Conservation (phyloP, 164 flowering plant species). For the Warburgia ugandensis region DNA sequence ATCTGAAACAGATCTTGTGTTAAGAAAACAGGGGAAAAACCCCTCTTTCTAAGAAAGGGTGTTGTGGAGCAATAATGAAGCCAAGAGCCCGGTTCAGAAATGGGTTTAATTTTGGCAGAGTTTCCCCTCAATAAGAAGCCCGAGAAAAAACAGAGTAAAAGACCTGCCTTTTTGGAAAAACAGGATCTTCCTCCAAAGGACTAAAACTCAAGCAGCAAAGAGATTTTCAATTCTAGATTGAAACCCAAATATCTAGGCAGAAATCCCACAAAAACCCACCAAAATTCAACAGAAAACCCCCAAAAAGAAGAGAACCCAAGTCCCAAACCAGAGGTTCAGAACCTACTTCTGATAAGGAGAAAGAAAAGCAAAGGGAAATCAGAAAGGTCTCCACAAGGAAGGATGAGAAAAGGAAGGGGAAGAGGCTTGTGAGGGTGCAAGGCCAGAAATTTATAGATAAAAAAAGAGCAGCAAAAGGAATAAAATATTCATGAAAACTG, state of each 20-base stretch:
- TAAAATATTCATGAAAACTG: slow-evolving; percentile 6
- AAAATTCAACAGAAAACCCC: not conserved
- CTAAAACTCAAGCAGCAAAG: not conserved
- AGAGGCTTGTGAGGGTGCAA: slow-evolving; percentile 30
- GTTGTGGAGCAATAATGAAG: slow-evolving; percentile 1
- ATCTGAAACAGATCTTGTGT: not conserved
- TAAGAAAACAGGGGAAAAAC: slow-evolving; percentile 1
- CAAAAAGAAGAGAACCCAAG: slow-evolving; percentile 9
- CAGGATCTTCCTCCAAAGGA: not conserved
- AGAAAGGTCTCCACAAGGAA: not conserved
- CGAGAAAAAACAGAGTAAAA: no score
- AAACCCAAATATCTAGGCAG: slow-evolving; percentile 5
- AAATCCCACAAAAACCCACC: slow-evolving; percentile 6
- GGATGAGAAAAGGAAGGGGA: slow-evolving; percentile 16
- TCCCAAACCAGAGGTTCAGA: slow-evolving; percentile 4
- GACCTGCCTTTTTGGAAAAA: not conserved
- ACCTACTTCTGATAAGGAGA: not conserved
- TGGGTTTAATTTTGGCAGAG: no score
- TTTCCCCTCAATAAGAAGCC: no score
- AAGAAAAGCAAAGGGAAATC: slow-evolving; percentile 11
- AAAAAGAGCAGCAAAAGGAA: slow-evolving; percentile 4
- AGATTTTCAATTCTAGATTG: slow-evolving; percentile 9
- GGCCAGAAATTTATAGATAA: slow-evolving; percentile 41
- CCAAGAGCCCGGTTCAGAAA: not conserved
- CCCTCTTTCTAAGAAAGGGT: not conserved